These are phyloP conservation scores for Trichophyton verrucosum DNA, from an alignment of 2,329 filamentous ascomycete species.

Conservation along the genomic window DNA sequence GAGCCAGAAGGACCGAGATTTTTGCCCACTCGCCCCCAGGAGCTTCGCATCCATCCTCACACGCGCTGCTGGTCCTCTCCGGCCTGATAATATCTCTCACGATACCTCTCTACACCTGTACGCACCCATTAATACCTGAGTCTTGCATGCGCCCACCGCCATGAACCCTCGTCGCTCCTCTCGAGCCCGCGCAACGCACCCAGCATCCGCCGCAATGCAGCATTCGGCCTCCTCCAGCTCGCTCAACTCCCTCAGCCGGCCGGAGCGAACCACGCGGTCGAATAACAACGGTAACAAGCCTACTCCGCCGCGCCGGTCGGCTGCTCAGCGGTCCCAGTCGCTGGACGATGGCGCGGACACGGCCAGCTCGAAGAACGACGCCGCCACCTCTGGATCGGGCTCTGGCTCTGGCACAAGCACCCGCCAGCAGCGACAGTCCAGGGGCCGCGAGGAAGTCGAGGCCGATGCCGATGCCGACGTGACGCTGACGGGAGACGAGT, in stretches of 20 bases:
- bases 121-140: background rate
- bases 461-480: constrained; percentile 40
- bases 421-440: constrained; percentile 55
- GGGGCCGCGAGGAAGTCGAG: constrained; percentile 52
- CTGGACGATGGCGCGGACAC: constrained; percentile 42
- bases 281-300: constrained; percentile 56
- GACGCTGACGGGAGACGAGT: constrained; percentile 26
- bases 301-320: constrained; percentile 61
- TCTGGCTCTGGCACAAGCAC: constrained; percentile 33
- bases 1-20: background rate
- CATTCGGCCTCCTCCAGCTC: constrained; percentile 68
- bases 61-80: background rate
- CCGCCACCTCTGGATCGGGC: constrained; percentile 26
- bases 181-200: constrained; percentile 62
- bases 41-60: background rate
- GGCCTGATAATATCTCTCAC: background rate
- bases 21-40: background rate
- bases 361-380: constrained; percentile 42
- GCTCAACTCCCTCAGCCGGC: constrained; percentile 56
- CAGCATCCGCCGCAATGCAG: constrained; percentile 50
- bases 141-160: constrained; percentile 13
- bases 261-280: constrained; percentile 52
- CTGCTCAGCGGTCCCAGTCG: constrained; percentile 44
- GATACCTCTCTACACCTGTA: background rate
- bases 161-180: constrained; percentile 78